Evolutionary conservation across 179 eudicot species (phyloP).

Genomic region (Drosera spatulata): DNA sequence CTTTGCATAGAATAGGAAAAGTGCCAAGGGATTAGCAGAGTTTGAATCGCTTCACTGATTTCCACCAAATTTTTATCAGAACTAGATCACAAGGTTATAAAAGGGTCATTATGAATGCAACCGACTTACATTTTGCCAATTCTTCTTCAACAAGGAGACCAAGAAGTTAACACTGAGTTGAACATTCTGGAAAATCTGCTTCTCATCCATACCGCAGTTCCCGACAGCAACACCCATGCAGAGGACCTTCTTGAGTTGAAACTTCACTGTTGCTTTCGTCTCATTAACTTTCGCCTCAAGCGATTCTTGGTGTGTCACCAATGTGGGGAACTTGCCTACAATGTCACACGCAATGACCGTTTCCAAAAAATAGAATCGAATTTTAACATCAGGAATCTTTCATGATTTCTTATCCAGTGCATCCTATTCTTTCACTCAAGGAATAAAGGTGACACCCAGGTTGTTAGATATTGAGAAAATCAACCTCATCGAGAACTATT

Average conservation of each 20-base stretch:
- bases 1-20: background rate
- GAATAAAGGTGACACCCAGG: background rate
- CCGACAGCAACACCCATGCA: constrained; percentile 49
- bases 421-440: background rate
- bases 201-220: constrained; percentile 53
- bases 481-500: too few species aligned
- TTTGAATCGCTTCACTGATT: background rate
- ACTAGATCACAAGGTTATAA: background rate
- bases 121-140: constrained; percentile 51
- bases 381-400: too few species aligned
- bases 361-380: background rate
- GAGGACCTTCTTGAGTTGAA: constrained; percentile 20
- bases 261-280: constrained; percentile 44
- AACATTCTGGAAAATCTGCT: constrained; percentile 14
- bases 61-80: background rate
- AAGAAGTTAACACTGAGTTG: constrained; percentile 55
- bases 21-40: background rate
- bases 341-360: background rate
- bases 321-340: constrained; percentile 51
- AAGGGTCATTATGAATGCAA: background rate
- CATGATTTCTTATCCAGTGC: too few species aligned
- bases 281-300: constrained; percentile 46
- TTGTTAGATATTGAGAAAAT: too few species aligned
- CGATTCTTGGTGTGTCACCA: constrained; percentile 43
- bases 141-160: constrained; percentile 48